Evolutionary conservation across 371 early-diverging fungal genomes (phyloP).

Genomic region (Lichtheimia ramosa): DNA sequence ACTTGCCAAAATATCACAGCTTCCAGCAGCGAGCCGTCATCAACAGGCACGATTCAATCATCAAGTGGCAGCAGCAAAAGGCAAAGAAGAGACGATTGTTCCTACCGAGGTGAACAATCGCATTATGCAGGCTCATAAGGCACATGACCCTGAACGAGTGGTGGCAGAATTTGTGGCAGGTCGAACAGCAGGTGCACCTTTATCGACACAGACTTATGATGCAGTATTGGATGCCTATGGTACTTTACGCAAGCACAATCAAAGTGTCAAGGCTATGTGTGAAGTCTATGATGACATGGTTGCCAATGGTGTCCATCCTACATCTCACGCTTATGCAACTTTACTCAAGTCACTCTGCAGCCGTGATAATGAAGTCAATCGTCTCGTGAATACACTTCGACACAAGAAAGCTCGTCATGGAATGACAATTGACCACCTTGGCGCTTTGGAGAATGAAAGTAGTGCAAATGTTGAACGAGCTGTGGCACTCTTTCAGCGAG

Average conservation of each 20-base stretch:
- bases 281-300: conserved; percentile 50
- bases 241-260: conserved; percentile 27
- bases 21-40: conserved; percentile 2
- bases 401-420: conserved; percentile 31
- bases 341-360: conserved; percentile 40
- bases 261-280: conserved; percentile 34
- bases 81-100: conserved; percentile 9
- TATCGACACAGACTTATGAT: conserved; percentile 45
- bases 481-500: conserved; percentile 41
- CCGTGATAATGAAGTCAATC: conserved; percentile 45
- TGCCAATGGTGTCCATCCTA: conserved; percentile 33
- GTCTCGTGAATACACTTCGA: conserved; percentile 26
- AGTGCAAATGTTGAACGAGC: conserved; percentile 46
- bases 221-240: conserved; percentile 48
- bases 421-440: conserved; percentile 14
- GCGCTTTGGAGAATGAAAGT: conserved; percentile 32
- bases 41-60: conserved; percentile 17
- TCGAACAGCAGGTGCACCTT: conserved; percentile 20
- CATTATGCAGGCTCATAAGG: conserved; percentile 29
- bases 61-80: neutral
- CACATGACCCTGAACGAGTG: conserved; percentile 23
- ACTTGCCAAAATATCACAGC: conserved; percentile 7
- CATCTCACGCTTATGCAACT: conserved; percentile 43
- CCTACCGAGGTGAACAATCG: conserved; percentile 20
- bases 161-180: conserved; percentile 34